phyloP scores from a whole-genome alignment of 208 protist genomes.

The Wallacemonas sp. region DNA sequence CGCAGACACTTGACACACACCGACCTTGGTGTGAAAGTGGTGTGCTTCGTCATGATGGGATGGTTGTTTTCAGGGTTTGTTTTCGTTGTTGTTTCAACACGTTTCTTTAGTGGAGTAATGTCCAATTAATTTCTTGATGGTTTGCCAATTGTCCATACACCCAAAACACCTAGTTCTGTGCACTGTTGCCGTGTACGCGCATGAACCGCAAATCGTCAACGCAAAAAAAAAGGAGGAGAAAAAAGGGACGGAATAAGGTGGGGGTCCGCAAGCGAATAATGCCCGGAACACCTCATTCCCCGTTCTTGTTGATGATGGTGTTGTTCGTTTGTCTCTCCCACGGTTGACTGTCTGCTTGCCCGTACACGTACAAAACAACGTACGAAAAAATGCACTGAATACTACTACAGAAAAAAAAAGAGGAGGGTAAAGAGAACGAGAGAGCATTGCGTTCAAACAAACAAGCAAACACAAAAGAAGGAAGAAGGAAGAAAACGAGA shows the following conservation, averaged over 20 bases:
- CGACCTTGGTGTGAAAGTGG: no score
- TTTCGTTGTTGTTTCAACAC: background rate
- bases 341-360: no score
- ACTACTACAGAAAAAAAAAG: constrained; percentile 8
- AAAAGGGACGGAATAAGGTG: no score
- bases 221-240: constrained; percentile 13
- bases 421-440: no score
- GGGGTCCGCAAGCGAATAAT: no score
- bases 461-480: constrained; percentile 13
- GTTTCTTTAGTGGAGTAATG: background rate
- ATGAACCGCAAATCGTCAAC: background rate
- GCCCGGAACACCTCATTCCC: no score
- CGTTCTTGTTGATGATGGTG: no score
- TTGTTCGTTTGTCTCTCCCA: no score
- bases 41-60: no score
- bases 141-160: constrained; percentile 9
- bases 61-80: background rate
- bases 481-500: constrained; percentile 8
- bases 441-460: no score
- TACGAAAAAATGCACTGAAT: constrained; percentile 18
- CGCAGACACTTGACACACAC: no score
- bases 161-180: constrained; percentile 14
- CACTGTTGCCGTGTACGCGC: background rate
- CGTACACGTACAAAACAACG: no score
- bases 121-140: constrained; percentile 2